Base-by-base conservation (phyloP, 225 moss, liverwort and hornwort species). In the Lunularia cruciata region DNA sequence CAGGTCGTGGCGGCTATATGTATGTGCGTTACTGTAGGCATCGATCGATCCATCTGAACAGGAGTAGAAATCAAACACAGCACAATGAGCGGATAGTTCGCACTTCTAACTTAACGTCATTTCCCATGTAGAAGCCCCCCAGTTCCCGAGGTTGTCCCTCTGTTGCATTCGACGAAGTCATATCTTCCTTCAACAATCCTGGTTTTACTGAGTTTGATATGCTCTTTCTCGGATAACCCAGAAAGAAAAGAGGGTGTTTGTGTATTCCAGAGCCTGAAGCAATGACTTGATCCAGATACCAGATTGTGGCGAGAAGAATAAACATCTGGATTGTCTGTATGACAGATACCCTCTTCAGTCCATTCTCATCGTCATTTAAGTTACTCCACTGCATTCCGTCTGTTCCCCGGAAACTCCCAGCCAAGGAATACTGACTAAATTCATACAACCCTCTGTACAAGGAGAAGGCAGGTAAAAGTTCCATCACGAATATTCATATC, bases 161-260 rank as follows among this genome's bases (percentile, higher is more conserved):
- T n/a, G n/a, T n/a, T n/a, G n/a, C n/a, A n/a, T n/a, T n/a, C n/a
- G n/a, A n/a, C n/a, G n/a, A n/a, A n/a, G n/a, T n/a, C n/a, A n/a
- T n/a, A n/a, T n/a, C n/a, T 0, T 26, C 62, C 40, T n/a, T n/a
- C 76, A 83, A 6, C 84, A 72, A 57, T 84, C 69, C 47, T 77
- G 45, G 35, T 6, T 6, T 6, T 40, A 40, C 8, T 40, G 40
- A 40, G 8, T 40, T 6, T 6, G 81, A 63, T 25, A n/a, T n/a
- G n/a, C 60, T 55, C 57, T 72, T 76, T 35, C n/a, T 76, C 9
- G 32, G 32, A 20, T 34, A 65, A 26, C 79, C 77, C 7, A 95
- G 45, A 54, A 92, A 85, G 58, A 90, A 95, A 18, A 95, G 92
- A 30, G 92, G 95, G 34, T 90, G 90, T 39, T 88, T 92, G n/a